phyloP scores from a whole-genome alignment of 108 stramenopile species.

The Chaetoceros muelleri region DNA sequence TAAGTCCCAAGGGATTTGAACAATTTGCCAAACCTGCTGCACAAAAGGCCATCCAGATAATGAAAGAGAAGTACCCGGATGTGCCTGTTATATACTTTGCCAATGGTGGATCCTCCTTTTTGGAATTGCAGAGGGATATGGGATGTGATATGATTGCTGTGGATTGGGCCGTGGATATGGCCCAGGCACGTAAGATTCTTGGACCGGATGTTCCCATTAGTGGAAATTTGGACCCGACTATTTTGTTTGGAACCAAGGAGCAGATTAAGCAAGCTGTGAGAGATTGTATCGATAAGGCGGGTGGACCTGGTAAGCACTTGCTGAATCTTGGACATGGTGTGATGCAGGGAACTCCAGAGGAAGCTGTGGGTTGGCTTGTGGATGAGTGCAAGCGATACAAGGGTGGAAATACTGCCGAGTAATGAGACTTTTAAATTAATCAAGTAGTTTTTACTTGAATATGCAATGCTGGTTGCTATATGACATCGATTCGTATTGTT shows the following conservation, averaged over 20 bases:
- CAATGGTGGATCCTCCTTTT: conserved; percentile 88
- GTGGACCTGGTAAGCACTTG: conserved; percentile 86
- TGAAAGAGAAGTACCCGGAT: conserved; percentile 80
- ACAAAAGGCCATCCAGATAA: conserved; percentile 76
- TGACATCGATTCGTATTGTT: too few species aligned
- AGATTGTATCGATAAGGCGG: conserved; percentile 89
- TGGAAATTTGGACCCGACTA: conserved; percentile 91
- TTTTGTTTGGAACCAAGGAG: conserved; percentile 85
- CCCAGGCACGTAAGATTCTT: conserved; percentile 65
- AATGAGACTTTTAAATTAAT: too few species aligned
- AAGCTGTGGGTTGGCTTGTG: conserved; percentile 85
- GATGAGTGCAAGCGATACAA: conserved; percentile 87
- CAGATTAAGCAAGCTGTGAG: conserved; percentile 83
- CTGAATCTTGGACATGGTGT: conserved; percentile 98
- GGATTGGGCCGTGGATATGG: conserved; percentile 88
- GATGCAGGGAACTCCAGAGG: conserved; percentile 92
- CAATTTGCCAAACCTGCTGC: conserved; percentile 85
- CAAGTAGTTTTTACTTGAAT: too few species aligned
- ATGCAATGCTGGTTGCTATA: too few species aligned
- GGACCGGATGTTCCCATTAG: conserved; percentile 75
- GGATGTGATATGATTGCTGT: conserved; percentile 82
- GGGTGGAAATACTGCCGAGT: conserved; percentile 25
- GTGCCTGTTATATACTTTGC: conserved; percentile 98
- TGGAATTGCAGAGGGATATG: conserved; percentile 88
- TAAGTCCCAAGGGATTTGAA: conserved; percentile 74